Conservation (phyloP, 495 filamentous ascomycete genomes). For the Aspergillus heteromorphus region DNA sequence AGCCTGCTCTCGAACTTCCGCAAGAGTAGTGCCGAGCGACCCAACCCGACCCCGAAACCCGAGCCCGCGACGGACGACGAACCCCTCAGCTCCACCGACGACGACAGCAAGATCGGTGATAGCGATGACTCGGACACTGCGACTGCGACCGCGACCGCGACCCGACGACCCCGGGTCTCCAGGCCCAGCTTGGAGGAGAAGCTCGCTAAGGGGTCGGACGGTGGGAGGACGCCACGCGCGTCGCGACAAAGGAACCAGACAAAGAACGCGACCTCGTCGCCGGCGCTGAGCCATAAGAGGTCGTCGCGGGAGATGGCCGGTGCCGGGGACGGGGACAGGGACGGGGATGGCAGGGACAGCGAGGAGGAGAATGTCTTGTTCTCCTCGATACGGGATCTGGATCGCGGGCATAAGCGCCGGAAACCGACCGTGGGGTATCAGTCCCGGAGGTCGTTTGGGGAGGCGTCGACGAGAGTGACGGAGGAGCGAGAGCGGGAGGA, state of each 20-base stretch:
- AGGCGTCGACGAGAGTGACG: slow-evolving; percentile 12
- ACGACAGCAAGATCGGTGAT: slow-evolving; percentile 16
- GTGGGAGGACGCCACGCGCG: background rate
- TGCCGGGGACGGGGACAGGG: slow-evolving; percentile 1
- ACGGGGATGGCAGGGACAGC: slow-evolving; percentile 14
- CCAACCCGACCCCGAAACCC: background rate
- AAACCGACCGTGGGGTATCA: slow-evolving; percentile 13
- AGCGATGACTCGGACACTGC: too few species aligned
- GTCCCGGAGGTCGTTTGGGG: slow-evolving; percentile 12
- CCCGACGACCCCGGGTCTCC: background rate
- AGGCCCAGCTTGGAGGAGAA: slow-evolving; percentile 22
- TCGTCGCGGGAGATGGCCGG: slow-evolving; percentile 3
- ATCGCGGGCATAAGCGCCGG: slow-evolving; percentile 15
- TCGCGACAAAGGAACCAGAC: slow-evolving; percentile 5
- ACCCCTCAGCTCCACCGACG: slow-evolving; percentile 27
- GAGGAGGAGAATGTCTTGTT: slow-evolving; percentile 16
- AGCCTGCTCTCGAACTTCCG: slow-evolving; percentile 24
- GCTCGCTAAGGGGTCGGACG: slow-evolving; percentile 2
- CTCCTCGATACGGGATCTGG: background rate
- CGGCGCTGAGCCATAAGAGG: slow-evolving; percentile 11
- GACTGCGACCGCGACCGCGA: too few species aligned
- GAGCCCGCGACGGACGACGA: slow-evolving; percentile 25
- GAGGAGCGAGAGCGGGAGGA: slow-evolving; percentile 10
- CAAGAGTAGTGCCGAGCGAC: background rate
- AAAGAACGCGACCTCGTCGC: background rate